Evolutionary conservation across 2,329 filamentous ascomycete species (phyloP), one percentile per base, ranked within the genome.

Genomic region (Cordyceps pruinosa): DNA sequence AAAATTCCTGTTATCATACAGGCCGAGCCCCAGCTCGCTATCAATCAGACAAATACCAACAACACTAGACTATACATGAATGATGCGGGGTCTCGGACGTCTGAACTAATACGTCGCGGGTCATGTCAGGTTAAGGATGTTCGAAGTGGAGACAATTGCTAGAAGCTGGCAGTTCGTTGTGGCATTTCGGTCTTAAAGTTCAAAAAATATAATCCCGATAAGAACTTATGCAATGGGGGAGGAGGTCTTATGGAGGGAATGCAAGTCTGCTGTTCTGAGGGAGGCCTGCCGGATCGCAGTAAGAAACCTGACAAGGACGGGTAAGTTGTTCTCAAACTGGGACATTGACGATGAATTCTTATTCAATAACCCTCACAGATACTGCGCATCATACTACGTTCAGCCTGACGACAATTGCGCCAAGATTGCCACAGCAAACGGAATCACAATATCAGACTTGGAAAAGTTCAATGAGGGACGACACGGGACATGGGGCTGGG

Each of bases 381-480:
- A 61, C 0, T 75, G 72, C 58, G 53, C 53, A 5, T 48, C 58
- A 6, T 69, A 73, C 56, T 60, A 47, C 0, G 62, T 72, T 26
- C 47, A 64, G 34, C 32, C 51, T 0, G 62, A 60, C 7, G 75
- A 78, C 46, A 66, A 48, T 41, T 79, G 77, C 62, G 37, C 59
- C 23, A 53, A 13, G 2, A 66, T 79, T 52, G 73, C 71, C 2
- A 59, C 62, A 2, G 51, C 55, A 1, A 58, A 76, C 58, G 61
- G 64, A 3, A 60, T 80, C 7, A 76, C 69, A 0, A 56, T 66
- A 0, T 60, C 67, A 0, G 64, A 76, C 4, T 67, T 82, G 17
- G 66, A 72, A 23, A 46, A 56, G 12, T 64, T 65, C 17, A 75
- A 75, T 64, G 69, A 68, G 53, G 63, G 70, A 34, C 32, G 34